Base-by-base conservation (phyloP, 169 alveolate species). In the Plasmodium vivax region DNA sequence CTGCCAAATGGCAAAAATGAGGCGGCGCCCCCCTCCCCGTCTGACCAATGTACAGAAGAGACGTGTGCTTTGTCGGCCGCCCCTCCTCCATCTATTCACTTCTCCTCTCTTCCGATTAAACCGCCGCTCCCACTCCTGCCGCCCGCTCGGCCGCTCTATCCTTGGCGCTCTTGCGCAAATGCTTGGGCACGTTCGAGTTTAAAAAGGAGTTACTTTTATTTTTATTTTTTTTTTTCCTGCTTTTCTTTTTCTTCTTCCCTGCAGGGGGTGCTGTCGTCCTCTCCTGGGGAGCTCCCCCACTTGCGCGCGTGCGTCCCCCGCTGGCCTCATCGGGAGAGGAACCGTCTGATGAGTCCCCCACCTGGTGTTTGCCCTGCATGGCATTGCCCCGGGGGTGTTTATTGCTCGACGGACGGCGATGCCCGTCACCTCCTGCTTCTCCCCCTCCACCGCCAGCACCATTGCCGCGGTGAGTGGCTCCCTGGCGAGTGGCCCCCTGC, bases 161-260 rank as follows among this genome's bases (percentile, higher is more conserved):
- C 34, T 56, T 51, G n/a, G 45, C 19, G 41, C 91, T 82, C 56
- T 82, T 82, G 10, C 91, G 41, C 91, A 82, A 51, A 82, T 82
- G 32, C 41, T 82, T 54, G 19, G 77, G 91, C 14, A 82, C 80
- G 45, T 82, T 54, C 16, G 91, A 51, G n/a, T 43, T n/a, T 80
- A 80, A 43, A 30, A 80, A 3, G 32, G 77, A 58, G 12, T 82
- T 54, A 19, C 30, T 82, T 51, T 74, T 38, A 16, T 38, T 73
- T 4, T 7, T 73, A 19, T 38, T 74, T 74, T 74, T 19, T 10
- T 77, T 77, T 5, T 3, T 77, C 3, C 8, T 77, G 2, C 34
- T 36, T n/a, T 27, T 77, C 16, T 58, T 82, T 81, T 82, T 19
- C 90, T 51, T 27, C 72, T 23, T 23, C 80, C 80, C 19, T 73